Conservation (phyloP, 208 protist species). For the Leptomonas pyrrhocoris region DNA sequence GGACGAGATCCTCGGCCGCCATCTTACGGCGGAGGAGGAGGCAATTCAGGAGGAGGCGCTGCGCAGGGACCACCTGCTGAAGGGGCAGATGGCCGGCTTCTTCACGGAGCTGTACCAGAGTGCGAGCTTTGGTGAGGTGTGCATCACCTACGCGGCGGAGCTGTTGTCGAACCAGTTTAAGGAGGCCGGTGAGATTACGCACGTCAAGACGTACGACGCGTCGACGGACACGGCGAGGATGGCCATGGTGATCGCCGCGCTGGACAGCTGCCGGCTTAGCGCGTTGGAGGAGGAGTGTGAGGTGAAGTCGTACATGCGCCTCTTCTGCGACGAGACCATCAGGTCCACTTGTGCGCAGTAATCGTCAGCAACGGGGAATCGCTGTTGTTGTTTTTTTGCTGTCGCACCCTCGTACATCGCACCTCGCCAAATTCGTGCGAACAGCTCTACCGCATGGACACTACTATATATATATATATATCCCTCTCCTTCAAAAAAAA, state of each 20-base stretch:
- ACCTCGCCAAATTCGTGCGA: too few relatives aligned
- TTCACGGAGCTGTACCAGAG: slow-evolving; percentile 70
- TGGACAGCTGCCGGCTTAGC: slow-evolving; percentile 62
- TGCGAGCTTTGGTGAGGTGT: slow-evolving; percentile 70
- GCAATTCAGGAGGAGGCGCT: slow-evolving; percentile 44
- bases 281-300: slow-evolving; percentile 68
- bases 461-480: too few relatives aligned
- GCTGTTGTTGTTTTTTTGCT: not conserved
- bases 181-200: slow-evolving; percentile 40
- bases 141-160: slow-evolving; percentile 54
- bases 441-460: too few relatives aligned
- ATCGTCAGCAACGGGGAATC: not conserved
- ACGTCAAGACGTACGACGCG: slow-evolving; percentile 58
- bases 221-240: slow-evolving; percentile 57
- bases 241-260: slow-evolving; percentile 52
- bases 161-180: slow-evolving; percentile 35
- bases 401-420: not conserved
- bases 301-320: slow-evolving; percentile 59
- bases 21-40: slow-evolving; percentile 23
- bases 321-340: slow-evolving; percentile 80
- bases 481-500: too few relatives aligned
- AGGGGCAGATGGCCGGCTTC: slow-evolving; percentile 56
- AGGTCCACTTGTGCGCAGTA: slow-evolving; percentile 59
- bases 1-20: slow-evolving; percentile 21
- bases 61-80: slow-evolving; percentile 44